Percentiles rank a stretch among this genome's conserved stretches.
Evolutionary conservation across 1,284 basidiomycete species (phyloP).

Genomic region (Mycosarcoma mackinlayi): DNA sequence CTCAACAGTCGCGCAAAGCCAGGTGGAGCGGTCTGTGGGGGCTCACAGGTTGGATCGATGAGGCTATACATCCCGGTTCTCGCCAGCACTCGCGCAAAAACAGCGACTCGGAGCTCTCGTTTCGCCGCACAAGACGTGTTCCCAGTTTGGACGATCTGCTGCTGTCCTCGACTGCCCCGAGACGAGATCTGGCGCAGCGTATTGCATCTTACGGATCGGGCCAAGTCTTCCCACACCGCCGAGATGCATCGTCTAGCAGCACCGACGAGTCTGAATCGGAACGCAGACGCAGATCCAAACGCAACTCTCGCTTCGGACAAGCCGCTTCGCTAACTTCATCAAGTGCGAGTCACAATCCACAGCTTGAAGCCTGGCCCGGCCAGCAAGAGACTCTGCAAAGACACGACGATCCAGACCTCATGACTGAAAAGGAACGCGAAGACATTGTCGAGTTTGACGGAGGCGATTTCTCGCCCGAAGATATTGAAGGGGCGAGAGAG

Average conservation of each 20-base stretch:
- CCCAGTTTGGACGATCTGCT: constrained; percentile 41
- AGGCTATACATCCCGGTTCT: constrained; percentile 39
- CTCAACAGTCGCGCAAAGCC: constrained; percentile 11
- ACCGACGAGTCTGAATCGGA: constrained; percentile 21
- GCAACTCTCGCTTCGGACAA: constrained; percentile 18
- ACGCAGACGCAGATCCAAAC: constrained; percentile 16
- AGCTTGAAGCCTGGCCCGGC: constrained; percentile 2
- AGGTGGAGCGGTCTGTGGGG: constrained; percentile 47
- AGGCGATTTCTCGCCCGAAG: constrained; percentile 43
- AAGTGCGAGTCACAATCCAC: constrained; percentile 1
- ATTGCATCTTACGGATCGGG: constrained; percentile 22
- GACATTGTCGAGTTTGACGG: constrained; percentile 50
- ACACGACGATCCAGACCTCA: constrained; percentile 35
- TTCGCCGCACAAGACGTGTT: constrained; percentile 19
- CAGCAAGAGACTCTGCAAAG: constrained; percentile 3
- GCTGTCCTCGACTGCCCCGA: constrained; percentile 28
- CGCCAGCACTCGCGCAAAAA: constrained; percentile 24
- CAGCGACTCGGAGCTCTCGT: constrained; percentile 23
- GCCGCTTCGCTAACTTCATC: constrained; percentile 15
- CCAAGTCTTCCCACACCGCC: not conserved
- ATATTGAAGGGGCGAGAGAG: constrained; percentile 17
- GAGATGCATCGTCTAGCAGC: constrained; percentile 13
- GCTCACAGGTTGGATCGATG: constrained; percentile 44
- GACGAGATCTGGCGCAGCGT: constrained; percentile 7
- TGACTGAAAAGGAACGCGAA: constrained; percentile 49